Conservation (phyloP, 164 flowering plant genomes). For the Euptelea pleiosperma region DNA sequence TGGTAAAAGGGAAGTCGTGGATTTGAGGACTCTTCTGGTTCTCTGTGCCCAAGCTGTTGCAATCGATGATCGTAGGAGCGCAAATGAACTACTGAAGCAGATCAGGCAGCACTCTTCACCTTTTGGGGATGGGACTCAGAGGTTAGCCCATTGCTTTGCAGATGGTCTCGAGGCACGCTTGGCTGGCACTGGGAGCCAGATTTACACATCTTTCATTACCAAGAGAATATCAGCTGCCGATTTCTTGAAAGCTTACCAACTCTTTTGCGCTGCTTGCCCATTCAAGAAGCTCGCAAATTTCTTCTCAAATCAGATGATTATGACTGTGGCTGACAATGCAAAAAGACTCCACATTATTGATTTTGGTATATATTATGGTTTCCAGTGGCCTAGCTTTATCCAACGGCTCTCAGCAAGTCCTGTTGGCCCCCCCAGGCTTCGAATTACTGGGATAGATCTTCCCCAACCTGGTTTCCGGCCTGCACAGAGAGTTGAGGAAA, state of each 20-base stretch:
- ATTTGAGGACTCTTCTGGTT: conserved; percentile 61
- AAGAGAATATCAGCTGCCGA: conserved; percentile 55
- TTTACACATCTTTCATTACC: conserved; percentile 42
- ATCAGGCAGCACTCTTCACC: conserved; percentile 68
- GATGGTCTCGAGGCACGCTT: conserved; percentile 77
- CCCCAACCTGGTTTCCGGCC: conserved; percentile 83
- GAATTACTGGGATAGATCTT: conserved; percentile 74
- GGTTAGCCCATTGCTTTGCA: conserved; percentile 66
- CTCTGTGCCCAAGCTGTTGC: conserved; percentile 77
- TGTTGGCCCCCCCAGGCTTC: conserved; percentile 67
- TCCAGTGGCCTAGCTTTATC: conserved; percentile 80
- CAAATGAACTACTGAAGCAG: conserved; percentile 56
- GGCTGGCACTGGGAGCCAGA: conserved; percentile 75
- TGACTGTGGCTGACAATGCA: conserved; percentile 24
- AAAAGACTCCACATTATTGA: conserved; percentile 61
- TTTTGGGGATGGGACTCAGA: conserved; percentile 66
- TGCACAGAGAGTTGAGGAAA: conserved; percentile 60
- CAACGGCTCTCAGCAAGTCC: conserved; percentile 45
- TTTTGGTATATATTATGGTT: conserved; percentile 79
- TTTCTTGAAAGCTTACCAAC: conserved; percentile 58
- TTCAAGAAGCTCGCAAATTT: conserved; percentile 64
- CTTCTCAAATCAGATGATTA: conserved; percentile 44
- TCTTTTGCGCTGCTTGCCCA: conserved; percentile 59
- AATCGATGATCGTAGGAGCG: conserved; percentile 54
- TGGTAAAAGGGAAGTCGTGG: conserved; percentile 58